Evolutionary conservation across 192 early-diverging fungal species (phyloP).

Genomic region (Radiomyces spectabilis): DNA sequence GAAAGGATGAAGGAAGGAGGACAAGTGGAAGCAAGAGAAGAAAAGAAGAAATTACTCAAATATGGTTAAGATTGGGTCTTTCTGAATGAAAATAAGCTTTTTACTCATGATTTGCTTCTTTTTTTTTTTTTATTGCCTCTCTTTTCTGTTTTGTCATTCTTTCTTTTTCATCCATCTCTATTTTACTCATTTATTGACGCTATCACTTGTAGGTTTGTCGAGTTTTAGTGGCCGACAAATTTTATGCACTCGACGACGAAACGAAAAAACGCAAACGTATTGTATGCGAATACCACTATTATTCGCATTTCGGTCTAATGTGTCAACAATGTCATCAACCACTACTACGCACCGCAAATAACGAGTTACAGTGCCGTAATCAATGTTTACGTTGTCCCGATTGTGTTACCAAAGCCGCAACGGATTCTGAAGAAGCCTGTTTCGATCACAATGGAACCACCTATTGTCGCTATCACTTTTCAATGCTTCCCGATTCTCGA

Average conservation of each 20-base stretch:
- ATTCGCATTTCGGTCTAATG: background rate
- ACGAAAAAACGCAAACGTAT: background rate
- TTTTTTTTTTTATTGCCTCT: slow-evolving; percentile 1
- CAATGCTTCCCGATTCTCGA: background rate
- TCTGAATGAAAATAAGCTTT: too few species aligned
- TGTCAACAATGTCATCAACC: background rate
- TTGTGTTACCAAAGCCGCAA: too few species aligned
- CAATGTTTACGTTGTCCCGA: background rate
- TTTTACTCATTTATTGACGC: too few species aligned
- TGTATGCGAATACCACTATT: slow-evolving; percentile 2
- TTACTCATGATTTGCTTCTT: too few species aligned
- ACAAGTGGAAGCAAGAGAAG: background rate
- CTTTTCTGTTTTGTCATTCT: too few species aligned
- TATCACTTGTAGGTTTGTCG: slow-evolving; percentile 4
- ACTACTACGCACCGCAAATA: too few species aligned
- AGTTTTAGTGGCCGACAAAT: background rate
- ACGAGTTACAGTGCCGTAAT: too few species aligned
- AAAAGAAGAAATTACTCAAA: too few species aligned
- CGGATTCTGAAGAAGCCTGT: too few species aligned
- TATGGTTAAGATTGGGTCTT: too few species aligned
- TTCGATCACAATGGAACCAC: background rate
- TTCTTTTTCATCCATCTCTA: too few species aligned
- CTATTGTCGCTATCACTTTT: background rate
- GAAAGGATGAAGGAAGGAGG: background rate
- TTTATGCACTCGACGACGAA: background rate